Percentiles rank a stretch among this genome's conserved stretches.
phyloP scores from a whole-genome alignment of 108 stramenopile genomes.

The Discostella pseudostelligera region DNA sequence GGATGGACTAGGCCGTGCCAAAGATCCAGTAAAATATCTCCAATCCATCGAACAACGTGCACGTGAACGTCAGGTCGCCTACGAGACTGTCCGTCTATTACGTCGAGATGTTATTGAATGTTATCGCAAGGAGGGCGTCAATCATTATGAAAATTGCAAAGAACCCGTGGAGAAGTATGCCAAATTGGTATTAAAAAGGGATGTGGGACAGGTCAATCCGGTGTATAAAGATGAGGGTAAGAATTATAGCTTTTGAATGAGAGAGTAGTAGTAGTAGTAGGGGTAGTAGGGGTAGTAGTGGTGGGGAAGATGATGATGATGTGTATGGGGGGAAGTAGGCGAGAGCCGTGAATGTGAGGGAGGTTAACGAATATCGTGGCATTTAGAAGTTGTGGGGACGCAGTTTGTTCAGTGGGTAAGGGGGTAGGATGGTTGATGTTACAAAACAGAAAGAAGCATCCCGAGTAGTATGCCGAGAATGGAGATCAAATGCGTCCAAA shows the following conservation, averaged over 20 bases:
- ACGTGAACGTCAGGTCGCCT: conserved; percentile 85
- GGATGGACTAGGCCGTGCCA: conserved; percentile 61
- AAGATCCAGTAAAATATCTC: conserved; percentile 80
- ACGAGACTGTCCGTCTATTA: conserved; percentile 80
- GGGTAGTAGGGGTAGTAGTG: too few species aligned
- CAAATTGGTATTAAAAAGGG: conserved; percentile 65
- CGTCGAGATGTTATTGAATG: conserved; percentile 85
- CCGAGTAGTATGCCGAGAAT: too few species aligned
- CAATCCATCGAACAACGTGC: conserved; percentile 86
- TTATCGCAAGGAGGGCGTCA: conserved; percentile 84
- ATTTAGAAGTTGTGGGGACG: too few species aligned
- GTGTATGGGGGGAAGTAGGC: too few species aligned
- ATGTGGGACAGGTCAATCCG: conserved; percentile 84
- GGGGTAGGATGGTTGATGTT: too few species aligned
- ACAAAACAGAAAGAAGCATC: too few species aligned
- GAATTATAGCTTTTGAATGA: conserved; percentile 60
- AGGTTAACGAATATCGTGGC: too few species aligned
- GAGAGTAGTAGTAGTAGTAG: too few species aligned
- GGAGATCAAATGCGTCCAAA: too few species aligned
- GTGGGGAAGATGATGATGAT: too few species aligned
- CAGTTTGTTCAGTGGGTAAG: too few species aligned
- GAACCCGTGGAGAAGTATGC: conserved; percentile 64
- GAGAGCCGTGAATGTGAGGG: too few species aligned
- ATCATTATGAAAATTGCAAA: conserved; percentile 88
- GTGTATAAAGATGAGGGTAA: conserved; percentile 65